Evolutionary conservation across 2,329 filamentous ascomycete genomes (phyloP).

Genomic region (Mollisiaceae sp.): DNA sequence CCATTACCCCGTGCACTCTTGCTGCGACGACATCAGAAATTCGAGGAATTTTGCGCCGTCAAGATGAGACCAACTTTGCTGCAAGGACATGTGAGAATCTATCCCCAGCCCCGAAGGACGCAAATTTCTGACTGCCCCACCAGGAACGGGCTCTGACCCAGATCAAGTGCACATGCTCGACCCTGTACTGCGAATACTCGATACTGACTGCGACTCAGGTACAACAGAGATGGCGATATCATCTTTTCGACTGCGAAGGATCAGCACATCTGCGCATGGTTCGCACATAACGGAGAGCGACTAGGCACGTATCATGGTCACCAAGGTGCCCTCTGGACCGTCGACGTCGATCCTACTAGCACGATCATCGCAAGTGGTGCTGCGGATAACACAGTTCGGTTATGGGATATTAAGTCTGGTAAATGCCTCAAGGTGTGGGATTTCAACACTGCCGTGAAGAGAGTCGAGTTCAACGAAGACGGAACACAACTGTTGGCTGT

Average conservation of each 20-base stretch:
- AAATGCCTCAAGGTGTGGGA: conserved; percentile 97
- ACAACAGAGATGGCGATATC: conserved; percentile 93
- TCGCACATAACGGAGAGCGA: conserved; percentile 95
- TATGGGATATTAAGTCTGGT: conserved; percentile 95
- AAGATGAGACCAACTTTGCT: conserved; percentile 97
- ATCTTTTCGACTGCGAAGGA: conserved; percentile 97
- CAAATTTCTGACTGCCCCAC: conserved; percentile 36
- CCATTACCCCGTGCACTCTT: conserved; percentile 7
- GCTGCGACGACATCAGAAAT: conserved; percentile 1
- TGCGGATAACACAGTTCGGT: conserved; percentile 95
- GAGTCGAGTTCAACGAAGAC: conserved; percentile 96
- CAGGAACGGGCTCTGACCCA: conserved; percentile 93
- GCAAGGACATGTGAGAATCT: conserved; percentile 78
- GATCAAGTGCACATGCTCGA: conserved; percentile 68
- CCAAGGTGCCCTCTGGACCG: conserved; percentile 97
- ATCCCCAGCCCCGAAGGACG: neutral
- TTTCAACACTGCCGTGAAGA: conserved; percentile 95
- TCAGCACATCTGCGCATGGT: conserved; percentile 97
- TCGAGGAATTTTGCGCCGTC: conserved; percentile 40
- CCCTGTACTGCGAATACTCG: conserved; percentile 16
- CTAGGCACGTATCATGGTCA: conserved; percentile 96
- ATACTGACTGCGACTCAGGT: conserved; percentile 55
- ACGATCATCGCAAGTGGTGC: conserved; percentile 93
- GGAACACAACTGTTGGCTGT: conserved; percentile 89
- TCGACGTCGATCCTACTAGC: conserved; percentile 92